These are phyloP conservation scores for Talaromyces ruber DNA, from an alignment of 495 filamentous ascomycete genomes.

Conservation along the genomic window DNA sequence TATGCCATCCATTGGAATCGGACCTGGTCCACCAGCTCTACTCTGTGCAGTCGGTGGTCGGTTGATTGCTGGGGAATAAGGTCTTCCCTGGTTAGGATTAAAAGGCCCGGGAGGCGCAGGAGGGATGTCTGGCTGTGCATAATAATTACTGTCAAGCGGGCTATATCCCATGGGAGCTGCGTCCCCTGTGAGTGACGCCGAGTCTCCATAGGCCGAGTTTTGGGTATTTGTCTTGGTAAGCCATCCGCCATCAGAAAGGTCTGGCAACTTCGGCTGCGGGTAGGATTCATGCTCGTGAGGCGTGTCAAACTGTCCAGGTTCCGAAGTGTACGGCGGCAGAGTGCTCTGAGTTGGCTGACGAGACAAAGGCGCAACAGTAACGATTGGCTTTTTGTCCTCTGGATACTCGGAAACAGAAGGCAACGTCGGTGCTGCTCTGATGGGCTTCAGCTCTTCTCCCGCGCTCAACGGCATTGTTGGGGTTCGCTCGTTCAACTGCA, in stretches of 20 bases:
- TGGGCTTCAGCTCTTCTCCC: conserved; percentile 38
- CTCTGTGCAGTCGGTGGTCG: conserved; percentile 6
- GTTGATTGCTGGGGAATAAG: conserved; percentile 13
- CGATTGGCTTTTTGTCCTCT: conserved; percentile 46
- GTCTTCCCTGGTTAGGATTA: conserved; percentile 10
- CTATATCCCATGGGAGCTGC: conserved; percentile 54
- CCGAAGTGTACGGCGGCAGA: conserved; percentile 51
- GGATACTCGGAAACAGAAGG: conserved; percentile 48
- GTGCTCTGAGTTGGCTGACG: conserved; percentile 62
- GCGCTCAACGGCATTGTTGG: conserved; percentile 41
- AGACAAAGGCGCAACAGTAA: conserved; percentile 44
- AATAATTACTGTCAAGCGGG: conserved; percentile 24
- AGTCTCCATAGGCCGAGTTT: conserved; percentile 27
- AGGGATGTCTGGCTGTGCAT: conserved; percentile 14
- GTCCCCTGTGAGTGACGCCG: conserved; percentile 46
- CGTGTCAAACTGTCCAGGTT: conserved; percentile 34
- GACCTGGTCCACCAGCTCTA: not conserved
- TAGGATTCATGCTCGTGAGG: conserved; percentile 12
- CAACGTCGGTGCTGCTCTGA: conserved; percentile 55
- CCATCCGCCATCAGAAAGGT: conserved; percentile 21
- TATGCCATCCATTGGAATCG: not conserved
- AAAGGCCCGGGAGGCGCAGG: conserved; percentile 18
- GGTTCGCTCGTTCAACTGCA: conserved; percentile 49
- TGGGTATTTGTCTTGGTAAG: conserved; percentile 35
- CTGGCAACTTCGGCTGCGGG: conserved; percentile 34